Evolutionary conservation across 768 basidiomycete species (phyloP).

Genomic region (Hortiboletus flavorubellus): DNA sequence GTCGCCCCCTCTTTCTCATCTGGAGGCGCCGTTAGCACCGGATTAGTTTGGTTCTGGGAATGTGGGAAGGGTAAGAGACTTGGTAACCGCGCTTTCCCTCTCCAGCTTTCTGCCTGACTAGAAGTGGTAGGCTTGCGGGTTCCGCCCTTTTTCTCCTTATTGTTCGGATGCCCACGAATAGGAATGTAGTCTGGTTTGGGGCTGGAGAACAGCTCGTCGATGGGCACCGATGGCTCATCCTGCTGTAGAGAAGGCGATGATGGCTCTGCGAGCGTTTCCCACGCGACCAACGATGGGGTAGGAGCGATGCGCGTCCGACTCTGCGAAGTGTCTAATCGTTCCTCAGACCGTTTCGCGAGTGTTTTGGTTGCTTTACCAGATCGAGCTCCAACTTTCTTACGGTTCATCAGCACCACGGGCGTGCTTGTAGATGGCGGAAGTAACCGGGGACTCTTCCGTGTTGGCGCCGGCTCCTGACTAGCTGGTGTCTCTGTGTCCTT

Average conservation of each 20-base stretch:
- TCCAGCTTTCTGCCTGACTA: background rate
- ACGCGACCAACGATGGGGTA: conserved; percentile 18
- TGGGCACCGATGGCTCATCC: conserved; percentile 23
- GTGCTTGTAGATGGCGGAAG: conserved; percentile 8
- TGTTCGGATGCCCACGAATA: background rate
- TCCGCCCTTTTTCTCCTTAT: conserved; percentile 12
- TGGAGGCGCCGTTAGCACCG: background rate
- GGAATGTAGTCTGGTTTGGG: conserved; percentile 8
- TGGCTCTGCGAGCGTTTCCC: conserved; percentile 31
- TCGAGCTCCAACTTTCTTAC: background rate
- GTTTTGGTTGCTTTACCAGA: conserved; percentile 8
- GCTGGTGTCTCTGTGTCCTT: conserved; percentile 15
- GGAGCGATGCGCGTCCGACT: background rate
- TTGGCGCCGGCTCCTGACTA: conserved; percentile 22
- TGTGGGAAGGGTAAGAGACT: conserved; percentile 43
- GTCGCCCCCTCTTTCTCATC: conserved; percentile 35
- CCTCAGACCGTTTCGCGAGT: conserved; percentile 7
- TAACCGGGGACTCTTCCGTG: conserved; percentile 20
- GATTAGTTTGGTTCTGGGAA: conserved; percentile 39
- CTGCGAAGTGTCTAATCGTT: background rate
- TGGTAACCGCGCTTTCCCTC: conserved; percentile 15
- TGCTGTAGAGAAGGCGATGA: conserved; percentile 27
- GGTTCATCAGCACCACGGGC: conserved; percentile 2
- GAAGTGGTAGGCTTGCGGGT: background rate
- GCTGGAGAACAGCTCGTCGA: conserved; percentile 36